These are phyloP conservation scores for Beauveria rudraprayagi DNA, from an alignment of 2,329 filamentous ascomycete genomes.

Conservation along the genomic window DNA sequence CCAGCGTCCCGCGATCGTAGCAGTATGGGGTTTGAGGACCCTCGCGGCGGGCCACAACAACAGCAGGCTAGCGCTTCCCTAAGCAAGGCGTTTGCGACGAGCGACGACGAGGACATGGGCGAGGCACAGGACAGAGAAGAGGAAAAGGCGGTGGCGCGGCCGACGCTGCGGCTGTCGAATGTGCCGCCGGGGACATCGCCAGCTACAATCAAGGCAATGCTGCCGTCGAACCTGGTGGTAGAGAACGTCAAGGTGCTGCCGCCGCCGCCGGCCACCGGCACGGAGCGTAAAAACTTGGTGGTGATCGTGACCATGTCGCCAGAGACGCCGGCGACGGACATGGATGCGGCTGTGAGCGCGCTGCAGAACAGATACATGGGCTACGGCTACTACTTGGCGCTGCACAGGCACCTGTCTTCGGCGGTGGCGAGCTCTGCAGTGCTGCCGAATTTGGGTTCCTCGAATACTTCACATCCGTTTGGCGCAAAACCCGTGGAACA, in stretches of 20 bases:
- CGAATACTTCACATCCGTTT: slow-evolving; percentile 55
- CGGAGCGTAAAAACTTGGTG: slow-evolving; percentile 62
- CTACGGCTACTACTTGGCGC: slow-evolving; percentile 70
- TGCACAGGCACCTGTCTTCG: slow-evolving; percentile 78
- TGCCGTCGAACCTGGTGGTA: slow-evolving; percentile 53
- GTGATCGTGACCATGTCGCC: slow-evolving; percentile 76
- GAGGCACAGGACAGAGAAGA: slow-evolving; percentile 37
- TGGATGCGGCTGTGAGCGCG: slow-evolving; percentile 69
- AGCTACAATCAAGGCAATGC: slow-evolving; percentile 50
- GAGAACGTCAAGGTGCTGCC: slow-evolving; percentile 67
- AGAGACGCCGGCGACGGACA: slow-evolving; percentile 74
- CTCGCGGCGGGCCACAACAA: slow-evolving; percentile 29
- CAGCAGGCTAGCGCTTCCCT: slow-evolving; percentile 27
- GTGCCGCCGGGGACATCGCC: slow-evolving; percentile 54
- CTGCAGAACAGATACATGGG: slow-evolving; percentile 81
- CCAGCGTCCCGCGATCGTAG: slow-evolving; percentile 27
- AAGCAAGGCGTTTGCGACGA: slow-evolving; percentile 65
- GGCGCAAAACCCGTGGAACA: slow-evolving; percentile 62
- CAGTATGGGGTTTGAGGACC: slow-evolving; percentile 27
- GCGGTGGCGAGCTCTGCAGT: slow-evolving; percentile 44
- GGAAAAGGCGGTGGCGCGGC: slow-evolving; percentile 53
- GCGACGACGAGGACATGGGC: slow-evolving; percentile 46
- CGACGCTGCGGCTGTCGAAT: slow-evolving; percentile 53
- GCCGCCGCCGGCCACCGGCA: slow-evolving; percentile 35
- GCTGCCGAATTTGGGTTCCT: slow-evolving; percentile 22